Percentiles rank a stretch among this genome's conserved stretches.
These are phyloP conservation scores for Cordyceps cateniannulata DNA, from an alignment of 2,329 filamentous ascomycete genomes.

Conservation along the genomic window DNA sequence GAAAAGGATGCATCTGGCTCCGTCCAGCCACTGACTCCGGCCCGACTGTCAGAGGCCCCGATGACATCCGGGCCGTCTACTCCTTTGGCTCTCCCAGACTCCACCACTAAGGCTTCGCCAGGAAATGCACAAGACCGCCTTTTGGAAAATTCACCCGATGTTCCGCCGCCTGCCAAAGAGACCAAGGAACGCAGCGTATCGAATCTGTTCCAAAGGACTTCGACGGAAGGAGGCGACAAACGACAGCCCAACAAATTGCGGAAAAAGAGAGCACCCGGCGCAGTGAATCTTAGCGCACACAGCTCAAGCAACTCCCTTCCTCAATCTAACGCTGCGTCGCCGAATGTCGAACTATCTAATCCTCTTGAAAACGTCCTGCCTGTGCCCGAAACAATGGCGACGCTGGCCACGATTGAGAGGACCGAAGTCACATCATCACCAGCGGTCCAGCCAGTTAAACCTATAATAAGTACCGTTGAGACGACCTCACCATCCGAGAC, in stretches of 20 bases:
- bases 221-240: conserved; percentile 52
- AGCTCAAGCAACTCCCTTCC: conserved; percentile 76
- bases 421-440: conserved; percentile 10
- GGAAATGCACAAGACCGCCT: conserved; percentile 45
- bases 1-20: conserved; percentile 28
- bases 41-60: conserved; percentile 19
- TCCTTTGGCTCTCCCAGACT: not conserved
- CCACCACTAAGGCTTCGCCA: conserved; percentile 13
- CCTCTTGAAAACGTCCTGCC: conserved; percentile 34
- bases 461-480: conserved; percentile 11
- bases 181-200: conserved; percentile 62
- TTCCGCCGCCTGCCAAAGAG: conserved; percentile 39
- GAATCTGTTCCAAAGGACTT: conserved; percentile 64
- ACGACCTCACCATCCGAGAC: not conserved
- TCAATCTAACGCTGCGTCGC: conserved; percentile 38
- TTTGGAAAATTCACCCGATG: conserved; percentile 34
- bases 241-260: conserved; percentile 83
- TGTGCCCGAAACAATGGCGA: conserved; percentile 16
- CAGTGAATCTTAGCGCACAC: conserved; percentile 78
- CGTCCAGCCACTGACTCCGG: conserved; percentile 32
- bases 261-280: conserved; percentile 75
- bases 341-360: conserved; percentile 38
- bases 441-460: conserved; percentile 13
- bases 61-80: conserved; percentile 6
- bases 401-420: conserved; percentile 14